These are phyloP conservation scores for Fusarium abutilonis DNA, from an alignment of 2,329 filamentous ascomycete genomes.

Conservation along the genomic window DNA sequence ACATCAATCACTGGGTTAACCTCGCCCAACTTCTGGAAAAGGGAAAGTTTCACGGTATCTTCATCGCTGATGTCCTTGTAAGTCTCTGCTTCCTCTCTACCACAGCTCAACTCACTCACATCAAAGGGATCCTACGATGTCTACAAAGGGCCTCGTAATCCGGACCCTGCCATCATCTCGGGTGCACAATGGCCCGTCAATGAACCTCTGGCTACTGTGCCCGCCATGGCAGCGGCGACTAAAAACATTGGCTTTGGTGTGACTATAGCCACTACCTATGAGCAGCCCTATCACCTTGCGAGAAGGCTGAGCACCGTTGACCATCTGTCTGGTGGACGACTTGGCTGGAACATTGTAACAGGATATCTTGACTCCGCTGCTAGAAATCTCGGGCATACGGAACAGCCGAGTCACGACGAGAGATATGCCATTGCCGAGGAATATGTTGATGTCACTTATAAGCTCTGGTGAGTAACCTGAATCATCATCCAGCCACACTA, in stretches of 20 bases:
- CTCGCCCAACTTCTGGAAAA: conserved; percentile 68
- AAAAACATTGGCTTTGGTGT: conserved; percentile 75
- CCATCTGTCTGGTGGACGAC: conserved; percentile 72
- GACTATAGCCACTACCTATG: conserved; percentile 75
- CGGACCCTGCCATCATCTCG: conserved; percentile 68
- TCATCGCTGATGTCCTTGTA: conserved; percentile 72
- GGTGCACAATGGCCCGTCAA: conserved; percentile 78
- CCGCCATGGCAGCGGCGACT: conserved; percentile 76
- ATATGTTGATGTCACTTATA: conserved; percentile 72
- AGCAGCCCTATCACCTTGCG: conserved; percentile 75
- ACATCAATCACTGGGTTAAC: conserved; percentile 68
- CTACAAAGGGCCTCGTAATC: conserved; percentile 63
- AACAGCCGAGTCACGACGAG: conserved; percentile 71
- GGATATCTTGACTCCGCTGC: conserved; percentile 77
- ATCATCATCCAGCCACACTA: rapidly evolving
- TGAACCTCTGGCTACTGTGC: conserved; percentile 71
- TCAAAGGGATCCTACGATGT: conserved; percentile 71
- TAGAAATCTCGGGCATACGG: conserved; percentile 67
- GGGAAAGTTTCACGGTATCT: conserved; percentile 72
- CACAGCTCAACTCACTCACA: background rate
- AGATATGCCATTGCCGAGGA: conserved; percentile 72
- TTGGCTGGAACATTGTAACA: conserved; percentile 65
- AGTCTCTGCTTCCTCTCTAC: rapidly evolving
- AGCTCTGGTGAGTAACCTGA: conserved; percentile 60
- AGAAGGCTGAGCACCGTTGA: conserved; percentile 73